Evolutionary conservation across 108 stramenopile genomes (phyloP).

Genomic region (Skeletonema costatum): DNA sequence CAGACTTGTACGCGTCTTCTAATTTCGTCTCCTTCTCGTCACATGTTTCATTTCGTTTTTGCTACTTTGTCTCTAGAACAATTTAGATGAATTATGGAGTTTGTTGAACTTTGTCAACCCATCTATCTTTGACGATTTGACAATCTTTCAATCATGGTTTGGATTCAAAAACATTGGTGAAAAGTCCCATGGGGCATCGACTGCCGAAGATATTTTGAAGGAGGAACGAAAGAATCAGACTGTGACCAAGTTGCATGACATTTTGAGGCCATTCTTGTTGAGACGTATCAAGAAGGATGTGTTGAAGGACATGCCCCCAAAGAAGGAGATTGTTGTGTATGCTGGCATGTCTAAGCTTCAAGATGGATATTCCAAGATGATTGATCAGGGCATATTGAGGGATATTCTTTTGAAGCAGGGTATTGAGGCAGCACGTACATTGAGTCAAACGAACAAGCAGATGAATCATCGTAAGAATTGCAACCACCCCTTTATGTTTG

Average conservation of each 20-base stretch:
- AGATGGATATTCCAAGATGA: constrained; percentile 79
- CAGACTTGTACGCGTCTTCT: not conserved
- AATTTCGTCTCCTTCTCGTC: not conserved
- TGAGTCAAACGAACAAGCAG: constrained; percentile 91
- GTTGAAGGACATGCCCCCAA: constrained; percentile 89
- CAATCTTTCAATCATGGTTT: constrained; percentile 97
- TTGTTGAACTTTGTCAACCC: constrained; percentile 99
- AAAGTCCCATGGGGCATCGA: constrained; percentile 80
- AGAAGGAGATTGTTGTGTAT: constrained; percentile 97
- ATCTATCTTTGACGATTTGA: constrained; percentile 96
- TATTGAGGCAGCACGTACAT: constrained; percentile 67
- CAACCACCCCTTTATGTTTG: constrained; percentile 97
- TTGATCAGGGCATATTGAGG: constrained; percentile 79
- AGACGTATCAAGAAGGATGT: constrained; percentile 95
- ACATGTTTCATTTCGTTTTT: not conserved
- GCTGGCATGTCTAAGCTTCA: constrained; percentile 93
- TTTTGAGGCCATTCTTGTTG: constrained; percentile 95
- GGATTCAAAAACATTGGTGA: constrained; percentile 97
- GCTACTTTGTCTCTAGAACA: constrained; percentile 31
- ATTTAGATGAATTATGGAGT: constrained; percentile 95
- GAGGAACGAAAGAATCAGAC: constrained; percentile 91
- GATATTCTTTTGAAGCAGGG: constrained; percentile 78
- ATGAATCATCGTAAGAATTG: constrained; percentile 97
- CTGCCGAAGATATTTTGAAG: constrained; percentile 86
- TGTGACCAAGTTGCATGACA: constrained; percentile 96